A percentile compares a stretch with the other conserved stretches of the same genome.
Evolutionary conservation across 305 asterid genomes (phyloP).

Genomic region (Solanum hybrid): DNA sequence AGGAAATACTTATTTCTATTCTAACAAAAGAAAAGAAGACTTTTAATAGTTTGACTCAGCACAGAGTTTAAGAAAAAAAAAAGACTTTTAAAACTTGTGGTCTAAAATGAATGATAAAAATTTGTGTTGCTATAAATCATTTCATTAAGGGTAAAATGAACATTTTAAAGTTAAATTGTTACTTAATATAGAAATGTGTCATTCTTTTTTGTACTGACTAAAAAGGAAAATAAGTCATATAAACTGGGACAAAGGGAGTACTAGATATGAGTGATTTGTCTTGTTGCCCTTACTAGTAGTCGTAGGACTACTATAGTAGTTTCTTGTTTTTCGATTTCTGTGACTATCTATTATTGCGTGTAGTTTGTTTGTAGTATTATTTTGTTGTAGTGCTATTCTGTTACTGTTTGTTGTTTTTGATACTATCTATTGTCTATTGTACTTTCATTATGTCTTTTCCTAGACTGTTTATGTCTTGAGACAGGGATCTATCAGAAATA

Average conservation of each 20-base stretch:
- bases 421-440: neutral
- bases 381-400: neutral
- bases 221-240: neutral
- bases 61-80: too few species aligned
- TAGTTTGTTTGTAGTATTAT: neutral
- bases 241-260: neutral
- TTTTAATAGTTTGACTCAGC: too few species aligned
- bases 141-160: neutral
- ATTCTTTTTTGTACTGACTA: neutral
- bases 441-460: neutral
- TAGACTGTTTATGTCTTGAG: neutral
- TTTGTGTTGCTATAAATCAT: neutral
- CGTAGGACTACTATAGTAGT: neutral
- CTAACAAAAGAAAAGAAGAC: neutral
- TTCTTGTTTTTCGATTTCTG: neutral
- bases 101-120: too few species aligned
- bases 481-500: neutral
- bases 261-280: neutral
- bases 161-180: neutral
- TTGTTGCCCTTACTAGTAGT: neutral
- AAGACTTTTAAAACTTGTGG: too few species aligned
- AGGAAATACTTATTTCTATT: too few species aligned
- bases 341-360: neutral
- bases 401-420: neutral
- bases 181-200: neutral